phyloP scores from a whole-genome alignment of 2,329 filamentous ascomycete species.

The Cyclaneusma minus region DNA sequence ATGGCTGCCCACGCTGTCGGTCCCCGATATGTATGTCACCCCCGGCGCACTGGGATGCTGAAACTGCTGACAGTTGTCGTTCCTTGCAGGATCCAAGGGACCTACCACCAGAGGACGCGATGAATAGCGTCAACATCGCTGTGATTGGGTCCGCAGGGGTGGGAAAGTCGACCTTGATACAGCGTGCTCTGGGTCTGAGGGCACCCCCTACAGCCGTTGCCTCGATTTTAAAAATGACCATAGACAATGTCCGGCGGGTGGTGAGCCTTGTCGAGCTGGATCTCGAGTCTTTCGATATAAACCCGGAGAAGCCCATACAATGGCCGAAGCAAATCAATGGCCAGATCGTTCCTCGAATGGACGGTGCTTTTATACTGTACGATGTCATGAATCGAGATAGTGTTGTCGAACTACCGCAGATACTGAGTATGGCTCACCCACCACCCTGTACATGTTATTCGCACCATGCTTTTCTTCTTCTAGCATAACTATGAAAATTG shows the following conservation, averaged over 20 bases:
- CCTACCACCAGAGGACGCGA: too few relatives aligned
- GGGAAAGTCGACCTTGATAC: constrained; percentile 54
- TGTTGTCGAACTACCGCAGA: constrained; percentile 57
- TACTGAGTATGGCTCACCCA: constrained; percentile 51
- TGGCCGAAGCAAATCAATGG: constrained; percentile 58
- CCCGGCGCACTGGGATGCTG: too few relatives aligned
- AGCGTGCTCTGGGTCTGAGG: constrained; percentile 41
- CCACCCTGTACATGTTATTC: too few relatives aligned
- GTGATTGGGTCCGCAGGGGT: constrained; percentile 51
- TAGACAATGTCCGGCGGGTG: constrained; percentile 40
- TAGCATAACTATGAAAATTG: constrained; percentile 4
- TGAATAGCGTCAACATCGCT: constrained; percentile 45
- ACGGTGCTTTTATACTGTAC: constrained; percentile 76
- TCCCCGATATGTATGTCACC: too few relatives aligned
- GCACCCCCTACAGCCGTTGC: constrained; percentile 36
- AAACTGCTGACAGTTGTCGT: too few relatives aligned
- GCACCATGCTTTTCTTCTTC: constrained; percentile 5
- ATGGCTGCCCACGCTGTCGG: too few relatives aligned
- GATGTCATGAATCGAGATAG: constrained; percentile 70
- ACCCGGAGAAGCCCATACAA: constrained; percentile 40
- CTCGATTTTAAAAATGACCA: constrained; percentile 38
- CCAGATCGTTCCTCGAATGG: constrained; percentile 56
- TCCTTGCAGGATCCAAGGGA: too few relatives aligned
- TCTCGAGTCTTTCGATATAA: constrained; percentile 47
- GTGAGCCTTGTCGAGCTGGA: constrained; percentile 52